Percentiles rank a stretch among this genome's conserved stretches.
These are phyloP conservation scores for Gyromitra esculenta DNA, from an alignment of 2,329 filamentous ascomycete species.

Conservation along the genomic window DNA sequence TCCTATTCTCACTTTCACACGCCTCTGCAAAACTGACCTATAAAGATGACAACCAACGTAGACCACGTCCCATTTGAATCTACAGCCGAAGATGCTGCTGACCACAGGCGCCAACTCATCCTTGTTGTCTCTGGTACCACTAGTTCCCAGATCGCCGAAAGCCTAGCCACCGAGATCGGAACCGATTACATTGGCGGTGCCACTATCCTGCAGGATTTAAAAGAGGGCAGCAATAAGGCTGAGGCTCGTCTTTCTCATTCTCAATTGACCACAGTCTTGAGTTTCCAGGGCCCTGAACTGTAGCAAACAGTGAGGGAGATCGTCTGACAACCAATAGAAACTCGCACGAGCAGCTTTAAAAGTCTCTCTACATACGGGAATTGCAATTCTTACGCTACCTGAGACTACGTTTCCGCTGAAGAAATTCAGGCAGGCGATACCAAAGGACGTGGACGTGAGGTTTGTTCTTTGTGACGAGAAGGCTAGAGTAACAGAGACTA, in stretches of 20 bases:
- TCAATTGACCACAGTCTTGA: background rate
- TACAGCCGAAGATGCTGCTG: slow-evolving; percentile 14
- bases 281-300: background rate
- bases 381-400: slow-evolving; percentile 30
- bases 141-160: slow-evolving; percentile 16
- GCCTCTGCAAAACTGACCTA: background rate
- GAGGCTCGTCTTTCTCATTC: background rate
- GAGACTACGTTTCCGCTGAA: slow-evolving; percentile 25
- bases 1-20: background rate
- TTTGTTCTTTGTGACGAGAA: slow-evolving; percentile 27
- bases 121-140: slow-evolving; percentile 32
- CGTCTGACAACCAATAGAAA: slow-evolving; percentile 14
- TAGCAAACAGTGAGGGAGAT: background rate
- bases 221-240: slow-evolving; percentile 13
- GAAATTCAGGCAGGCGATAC: slow-evolving; percentile 14
- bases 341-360: slow-evolving; percentile 26
- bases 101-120: slow-evolving; percentile 34
- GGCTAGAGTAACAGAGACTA: background rate
- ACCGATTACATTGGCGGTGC: slow-evolving; percentile 30
- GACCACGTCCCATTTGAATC: slow-evolving; percentile 15
- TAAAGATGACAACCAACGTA: slow-evolving; percentile 24
- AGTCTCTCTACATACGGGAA: slow-evolving; percentile 26
- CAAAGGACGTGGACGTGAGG: slow-evolving; percentile 26
- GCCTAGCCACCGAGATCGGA: slow-evolving; percentile 32
- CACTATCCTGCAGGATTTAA: slow-evolving; percentile 1